Evolutionary conservation across 1,284 basidiomycete species (phyloP), one percentile per base, ranked within the genome.

Genomic region (Cryptococcus wingfieldii): DNA sequence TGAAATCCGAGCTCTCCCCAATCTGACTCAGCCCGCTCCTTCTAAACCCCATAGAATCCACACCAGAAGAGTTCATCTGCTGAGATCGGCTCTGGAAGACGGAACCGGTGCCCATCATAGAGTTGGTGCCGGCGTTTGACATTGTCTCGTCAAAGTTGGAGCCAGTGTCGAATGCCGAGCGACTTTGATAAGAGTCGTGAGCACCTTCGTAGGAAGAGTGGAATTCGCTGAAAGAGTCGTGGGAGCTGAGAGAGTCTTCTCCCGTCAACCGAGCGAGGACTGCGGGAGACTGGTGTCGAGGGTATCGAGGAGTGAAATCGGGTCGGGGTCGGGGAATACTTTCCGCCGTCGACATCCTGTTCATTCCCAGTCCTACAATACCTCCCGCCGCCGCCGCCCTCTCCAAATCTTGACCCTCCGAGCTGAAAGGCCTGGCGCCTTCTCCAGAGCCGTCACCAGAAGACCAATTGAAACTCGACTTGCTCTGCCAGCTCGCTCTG

Each of bases 271-370:
- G 58, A 27, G 66, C 68, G 19, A 73, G 61, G 2, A 56, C 59
- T 12, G 60, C 62, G 5, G 72, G 67, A 14, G 65, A 66, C 50
- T 68, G 62, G 55, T 72, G 66, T 50, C 74, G 67, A 16, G 75
- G 74, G 56, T 73, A 75, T 23, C 70, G 60, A 12, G 76, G 75
- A 25, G 71, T 73, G 61, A 77, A 77, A 50, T 76, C 69, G 8
- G 63, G 61, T 34, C 70, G 60, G 5, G 73, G 76, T 38, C 74
- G 64, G n/a, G 73, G 69, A 43, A 74, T 68, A 34, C 63, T 66
- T 5, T 65, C 60, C 1, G 64, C 61, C 4, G 63, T 60, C 0
- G 72, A 72, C 5, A 71, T 47, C 25, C 71, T 62, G 27, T 70
- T 65, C 31, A 34, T 34, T 2, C 31, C 31, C 31, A 34, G 31